phyloP scores from a whole-genome alignment of 768 basidiomycete genomes.

The Pisolithus microcarpus region DNA sequence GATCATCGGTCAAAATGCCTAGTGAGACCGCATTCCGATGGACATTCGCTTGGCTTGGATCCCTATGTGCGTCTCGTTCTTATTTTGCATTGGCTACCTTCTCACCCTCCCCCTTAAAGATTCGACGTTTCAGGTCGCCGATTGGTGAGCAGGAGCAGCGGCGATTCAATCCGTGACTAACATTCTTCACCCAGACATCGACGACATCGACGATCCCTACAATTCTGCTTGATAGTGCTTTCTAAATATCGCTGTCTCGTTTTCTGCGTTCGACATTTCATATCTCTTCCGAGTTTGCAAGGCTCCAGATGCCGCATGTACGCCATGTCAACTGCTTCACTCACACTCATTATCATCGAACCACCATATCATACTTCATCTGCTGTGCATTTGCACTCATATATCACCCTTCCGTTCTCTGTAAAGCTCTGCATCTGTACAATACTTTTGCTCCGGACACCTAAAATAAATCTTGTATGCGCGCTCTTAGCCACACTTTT shows the following conservation, averaged over 20 bases:
- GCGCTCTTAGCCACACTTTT: neutral
- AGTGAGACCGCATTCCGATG: constrained; percentile 26
- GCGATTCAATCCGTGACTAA: neutral
- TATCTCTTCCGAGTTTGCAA: neutral
- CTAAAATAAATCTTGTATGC: neutral
- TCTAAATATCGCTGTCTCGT: neutral
- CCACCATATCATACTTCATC: constrained; percentile 6
- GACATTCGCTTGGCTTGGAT: constrained; percentile 17
- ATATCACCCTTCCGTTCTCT: neutral
- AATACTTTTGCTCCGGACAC: neutral
- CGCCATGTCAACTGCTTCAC: neutral
- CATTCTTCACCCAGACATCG: constrained; percentile 20
- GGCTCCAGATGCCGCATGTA: neutral
- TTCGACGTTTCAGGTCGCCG: constrained; percentile 26
- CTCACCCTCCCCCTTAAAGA: constrained; percentile 13
- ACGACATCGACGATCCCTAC: constrained; percentile 18
- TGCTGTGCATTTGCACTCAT: neutral
- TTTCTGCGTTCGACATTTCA: neutral
- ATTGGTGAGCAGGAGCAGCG: constrained; percentile 18
- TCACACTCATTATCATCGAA: neutral
- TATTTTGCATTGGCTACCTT: neutral
- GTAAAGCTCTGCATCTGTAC: neutral
- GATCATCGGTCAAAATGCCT: constrained; percentile 21
- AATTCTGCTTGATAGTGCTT: neutral
- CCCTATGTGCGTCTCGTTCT: constrained; percentile 22